Evolutionary conservation across 2,329 filamentous ascomycete genomes (phyloP), one percentile per base, ranked within the genome.

Genomic region (Alternaria arbusti): DNA sequence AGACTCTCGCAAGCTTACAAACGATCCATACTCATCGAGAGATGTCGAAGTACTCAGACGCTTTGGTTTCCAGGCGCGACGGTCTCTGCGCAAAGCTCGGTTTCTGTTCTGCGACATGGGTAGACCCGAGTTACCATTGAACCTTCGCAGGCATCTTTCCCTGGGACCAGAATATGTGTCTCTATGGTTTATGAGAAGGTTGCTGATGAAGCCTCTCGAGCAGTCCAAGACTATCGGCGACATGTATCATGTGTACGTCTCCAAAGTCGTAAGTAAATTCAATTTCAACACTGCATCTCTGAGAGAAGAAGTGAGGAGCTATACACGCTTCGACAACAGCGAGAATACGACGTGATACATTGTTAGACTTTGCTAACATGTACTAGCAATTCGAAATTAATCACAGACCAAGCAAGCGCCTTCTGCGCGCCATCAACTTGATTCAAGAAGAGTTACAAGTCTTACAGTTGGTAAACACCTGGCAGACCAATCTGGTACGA

Each of bases 341-440:
- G 28, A 13, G 6, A 23, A 51, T 6, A 15, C 28, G 5, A 11
- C 2, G 8, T 22, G 17, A 51, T 15, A 11, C 8, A 11, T 12
- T 11, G 3, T 11, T 23, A 11, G 15, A 7, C 15, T 12, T 5
- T 32, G 11, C 68, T 74, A 25, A 74, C 54, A n/a, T 11, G 1
- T 1, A 1, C 3, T 25, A 77, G 75, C 74, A 77, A 75, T 78
- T 78, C 44, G 70, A 77, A 74, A 74, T 78, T 40, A 78, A 78
- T 23, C 71, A 77, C 45, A 70, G 71, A 9, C 74, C 76, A 5
- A 66, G 71, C 22, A 79, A 78, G 61, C 70, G 76, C 4, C 70
- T 79, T 2, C 64, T 78, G 2, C 77, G 75, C 28, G 69, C 71
- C 9, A 73, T 78, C 55, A 78, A 78, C n/a, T 65, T 77, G 0